Conservation (phyloP, 495 filamentous ascomycete genomes). For the Xeromyces bisporus region DNA sequence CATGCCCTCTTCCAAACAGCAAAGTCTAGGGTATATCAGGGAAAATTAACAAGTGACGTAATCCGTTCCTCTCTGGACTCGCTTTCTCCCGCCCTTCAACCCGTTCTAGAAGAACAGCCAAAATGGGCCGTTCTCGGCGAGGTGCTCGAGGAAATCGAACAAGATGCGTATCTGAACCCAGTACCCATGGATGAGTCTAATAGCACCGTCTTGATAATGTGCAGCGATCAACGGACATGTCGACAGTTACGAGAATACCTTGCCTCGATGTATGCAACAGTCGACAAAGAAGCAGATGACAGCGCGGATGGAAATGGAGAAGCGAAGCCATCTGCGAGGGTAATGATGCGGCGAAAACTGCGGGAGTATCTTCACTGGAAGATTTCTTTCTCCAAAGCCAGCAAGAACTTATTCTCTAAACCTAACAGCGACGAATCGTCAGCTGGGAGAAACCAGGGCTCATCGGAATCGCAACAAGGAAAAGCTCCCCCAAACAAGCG, state of each 20-base stretch:
- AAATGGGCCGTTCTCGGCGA: constrained; percentile 84
- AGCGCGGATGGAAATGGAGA: constrained; percentile 19
- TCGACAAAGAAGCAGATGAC: constrained; percentile 23
- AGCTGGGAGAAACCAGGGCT: constrained; percentile 9
- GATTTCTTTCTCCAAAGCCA: constrained; percentile 69
- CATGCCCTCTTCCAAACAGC: constrained; percentile 87
- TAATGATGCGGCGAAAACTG: constrained; percentile 78
- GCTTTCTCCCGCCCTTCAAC: constrained; percentile 54
- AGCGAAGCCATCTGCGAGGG: constrained; percentile 50
- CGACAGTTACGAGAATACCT: constrained; percentile 82
- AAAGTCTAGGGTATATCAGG: constrained; percentile 75
- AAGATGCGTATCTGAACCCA: constrained; percentile 76
- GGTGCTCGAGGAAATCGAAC: constrained; percentile 82
- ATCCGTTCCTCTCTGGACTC: constrained; percentile 14
- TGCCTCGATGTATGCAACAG: constrained; percentile 69
- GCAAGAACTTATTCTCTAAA: constrained; percentile 49
- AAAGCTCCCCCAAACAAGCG: constrained; percentile 72
- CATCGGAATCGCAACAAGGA: constrained; percentile 27
- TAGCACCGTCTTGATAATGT: constrained; percentile 87
- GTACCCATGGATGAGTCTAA: constrained; percentile 63
- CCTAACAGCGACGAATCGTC: constrained; percentile 11
- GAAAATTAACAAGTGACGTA: constrained; percentile 35
- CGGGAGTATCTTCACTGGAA: constrained; percentile 90
- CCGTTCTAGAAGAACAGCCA: constrained; percentile 85
- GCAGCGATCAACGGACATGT: constrained; percentile 72